Evolutionary conservation across 305 asterid species (phyloP), one percentile per base, ranked within the genome.

Genomic region (Petunia hybrid): DNA sequence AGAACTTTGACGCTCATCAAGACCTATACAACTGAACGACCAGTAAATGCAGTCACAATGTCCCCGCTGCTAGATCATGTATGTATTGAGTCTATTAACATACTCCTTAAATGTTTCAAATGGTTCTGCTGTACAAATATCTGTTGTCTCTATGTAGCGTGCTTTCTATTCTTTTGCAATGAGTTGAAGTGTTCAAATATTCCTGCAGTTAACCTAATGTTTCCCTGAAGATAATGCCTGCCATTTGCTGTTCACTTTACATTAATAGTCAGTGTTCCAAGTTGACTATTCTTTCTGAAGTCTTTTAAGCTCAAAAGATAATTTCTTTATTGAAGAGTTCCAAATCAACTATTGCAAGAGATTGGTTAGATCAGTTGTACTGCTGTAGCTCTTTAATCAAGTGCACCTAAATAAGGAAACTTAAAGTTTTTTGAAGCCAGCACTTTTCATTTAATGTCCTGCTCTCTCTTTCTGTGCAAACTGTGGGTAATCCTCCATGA

Each of bases 41-140:
- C 97, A 1, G 99, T 94, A 66, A 95, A 95, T 89, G 99, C 98
- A 5, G 99, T 95, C 77, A 79, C 97, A 36, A 90, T 95, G 98
- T 95, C 99, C 51, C 99, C 98, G 0, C 89, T 94, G 81, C 97
- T 94, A 57, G 85, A 94, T 77, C 98, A 95, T 84, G 99, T 95
- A 91, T 80, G 97, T 67, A 81, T 41, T 38, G 68, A 22, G 31
- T 22, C 31, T 22, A 0, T 22, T 22, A 0, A 66, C 82, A 22
- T 22, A 51, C 77, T 38, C 40, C 51, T 66, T 6, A 53, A 38
- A 39, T 62, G 42, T 10, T 60, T 60, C 6, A 14, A 60, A 62
- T 78, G 62, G 42, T 13, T 60, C 60, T 43, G 5, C 46, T 43
- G 22, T 22, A 22, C 31, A 22, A 22, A 22, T 22, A 22, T 22